Conservation (phyloP, 2,329 filamentous ascomycete genomes). For the Ramichloridium luteum region DNA sequence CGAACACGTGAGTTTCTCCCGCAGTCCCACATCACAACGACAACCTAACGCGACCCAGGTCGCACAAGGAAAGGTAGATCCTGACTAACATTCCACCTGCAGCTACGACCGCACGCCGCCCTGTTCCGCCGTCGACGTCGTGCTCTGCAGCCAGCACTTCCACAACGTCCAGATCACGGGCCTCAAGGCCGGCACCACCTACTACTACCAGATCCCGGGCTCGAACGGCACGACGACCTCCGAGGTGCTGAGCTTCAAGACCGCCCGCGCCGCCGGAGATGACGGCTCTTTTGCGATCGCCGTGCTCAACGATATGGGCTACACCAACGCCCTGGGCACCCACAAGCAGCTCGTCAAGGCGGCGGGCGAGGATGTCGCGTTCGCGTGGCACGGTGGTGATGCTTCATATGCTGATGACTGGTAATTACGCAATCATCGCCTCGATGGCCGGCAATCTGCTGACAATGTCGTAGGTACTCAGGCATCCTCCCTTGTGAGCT, state of each 20-base stretch:
- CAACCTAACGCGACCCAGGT: no score
- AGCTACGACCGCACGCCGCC: conserved; percentile 41
- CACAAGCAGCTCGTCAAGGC: conserved; percentile 32
- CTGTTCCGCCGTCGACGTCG: conserved; percentile 35
- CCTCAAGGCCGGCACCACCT: conserved; percentile 34
- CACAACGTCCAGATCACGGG: conserved; percentile 37
- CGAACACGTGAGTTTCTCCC: conserved; percentile 28
- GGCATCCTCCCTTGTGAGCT: conserved; percentile 37
- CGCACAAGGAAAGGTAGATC: no score
- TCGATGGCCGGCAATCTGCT: no score
- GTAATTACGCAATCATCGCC: no score
- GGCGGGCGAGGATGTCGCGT: conserved; percentile 34
- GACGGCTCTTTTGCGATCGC: conserved; percentile 32
- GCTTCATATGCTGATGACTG: conserved; percentile 41
- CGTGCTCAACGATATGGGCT: conserved; percentile 43
- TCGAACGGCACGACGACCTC: conserved; percentile 40
- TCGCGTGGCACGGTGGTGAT: conserved; percentile 44
- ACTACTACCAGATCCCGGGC: conserved; percentile 40
- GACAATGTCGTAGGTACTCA: no score
- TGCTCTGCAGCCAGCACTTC: conserved; percentile 41
- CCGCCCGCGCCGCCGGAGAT: conserved; percentile 34
- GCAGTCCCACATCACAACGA: no score
- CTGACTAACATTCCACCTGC: no score
- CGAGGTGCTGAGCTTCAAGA: conserved; percentile 35
- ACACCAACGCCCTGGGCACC: conserved; percentile 40